Percentiles rank a stretch among this genome's conserved stretches.
phyloP scores from a whole-genome alignment of 495 filamentous ascomycete species.

The Penicilliopsis zonata region DNA sequence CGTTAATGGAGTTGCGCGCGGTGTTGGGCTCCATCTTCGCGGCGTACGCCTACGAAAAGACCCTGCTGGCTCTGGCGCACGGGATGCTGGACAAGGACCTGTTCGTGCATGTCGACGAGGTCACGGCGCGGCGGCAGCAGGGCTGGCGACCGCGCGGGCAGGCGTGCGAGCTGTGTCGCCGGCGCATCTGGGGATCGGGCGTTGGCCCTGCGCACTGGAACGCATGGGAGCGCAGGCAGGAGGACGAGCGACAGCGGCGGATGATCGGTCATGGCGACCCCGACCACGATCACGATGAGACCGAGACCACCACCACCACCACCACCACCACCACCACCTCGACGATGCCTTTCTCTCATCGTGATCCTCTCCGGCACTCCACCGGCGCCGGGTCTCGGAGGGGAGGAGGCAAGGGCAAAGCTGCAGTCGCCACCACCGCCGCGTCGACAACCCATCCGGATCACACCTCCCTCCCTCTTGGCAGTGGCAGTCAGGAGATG shows the following conservation, averaged over 20 bases:
- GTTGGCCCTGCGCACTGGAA: constrained; percentile 67
- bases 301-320: too few relatives aligned
- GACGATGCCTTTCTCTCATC: too few relatives aligned
- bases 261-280: constrained; percentile 17
- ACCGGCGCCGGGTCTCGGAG: constrained; percentile 12
- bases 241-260: constrained; percentile 24
- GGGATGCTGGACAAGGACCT: constrained; percentile 79
- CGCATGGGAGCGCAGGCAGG: constrained; percentile 61
- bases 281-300: constrained; percentile 16
- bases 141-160: constrained; percentile 84
- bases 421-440: constrained; percentile 8
- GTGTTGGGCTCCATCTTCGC: constrained; percentile 85
- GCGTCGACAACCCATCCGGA: constrained; percentile 6
- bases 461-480: constrained; percentile 5
- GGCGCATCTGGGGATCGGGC: constrained; percentile 81
- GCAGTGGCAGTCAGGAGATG: constrained; percentile 9
- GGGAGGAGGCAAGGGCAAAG: constrained; percentile 33
- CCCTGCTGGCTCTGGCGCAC: constrained; percentile 74
- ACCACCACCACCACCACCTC: too few relatives aligned
- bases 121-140: constrained; percentile 60
- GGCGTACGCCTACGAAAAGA: constrained; percentile 87
- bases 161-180: constrained; percentile 75
- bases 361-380: too few relatives aligned
- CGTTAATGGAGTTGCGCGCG: constrained; percentile 71
- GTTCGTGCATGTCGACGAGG: constrained; percentile 71